Conservation (phyloP, 83 land plant genomes). For the Picea abies region DNA sequence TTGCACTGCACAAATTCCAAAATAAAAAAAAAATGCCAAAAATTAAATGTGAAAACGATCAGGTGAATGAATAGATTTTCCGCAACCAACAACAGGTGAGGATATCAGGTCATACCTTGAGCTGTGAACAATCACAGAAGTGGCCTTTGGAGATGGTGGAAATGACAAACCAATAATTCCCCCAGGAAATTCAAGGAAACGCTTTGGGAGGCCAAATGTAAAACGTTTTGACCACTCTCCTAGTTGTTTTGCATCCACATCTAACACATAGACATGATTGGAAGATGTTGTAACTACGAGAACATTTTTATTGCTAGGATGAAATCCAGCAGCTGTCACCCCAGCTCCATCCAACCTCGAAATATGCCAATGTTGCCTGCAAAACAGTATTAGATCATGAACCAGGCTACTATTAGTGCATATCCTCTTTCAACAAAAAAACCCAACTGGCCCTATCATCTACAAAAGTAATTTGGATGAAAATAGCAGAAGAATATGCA, state of each 20-base stretch:
- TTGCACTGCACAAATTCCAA: conserved; percentile 67
- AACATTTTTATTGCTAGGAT: conserved; percentile 62
- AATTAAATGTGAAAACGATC: not conserved
- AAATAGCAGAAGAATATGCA: not conserved
- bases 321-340: conserved; percentile 90
- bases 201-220: conserved; percentile 56
- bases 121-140: conserved; percentile 82
- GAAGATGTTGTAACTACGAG: conserved; percentile 80
- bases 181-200: conserved; percentile 90
- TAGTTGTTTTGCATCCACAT: conserved; percentile 80
- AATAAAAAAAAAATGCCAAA: not conserved
- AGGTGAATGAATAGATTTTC: not conserved
- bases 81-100: not conserved
- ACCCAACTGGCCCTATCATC: not conserved
- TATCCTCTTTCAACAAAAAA: not conserved
- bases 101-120: conserved; percentile 59
- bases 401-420: not conserved
- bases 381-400: conserved; percentile 7
- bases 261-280: conserved; percentile 80
- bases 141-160: conserved; percentile 51
- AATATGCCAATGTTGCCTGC: conserved; percentile 96
- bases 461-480: not conserved
- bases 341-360: conserved; percentile 88
- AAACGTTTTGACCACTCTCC: conserved; percentile 88
- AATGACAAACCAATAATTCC: conserved; percentile 87